These are phyloP conservation scores for Isabelozyma pseudorhagii DNA, from an alignment of 805 yeast genomes.

Conservation along the genomic window DNA sequence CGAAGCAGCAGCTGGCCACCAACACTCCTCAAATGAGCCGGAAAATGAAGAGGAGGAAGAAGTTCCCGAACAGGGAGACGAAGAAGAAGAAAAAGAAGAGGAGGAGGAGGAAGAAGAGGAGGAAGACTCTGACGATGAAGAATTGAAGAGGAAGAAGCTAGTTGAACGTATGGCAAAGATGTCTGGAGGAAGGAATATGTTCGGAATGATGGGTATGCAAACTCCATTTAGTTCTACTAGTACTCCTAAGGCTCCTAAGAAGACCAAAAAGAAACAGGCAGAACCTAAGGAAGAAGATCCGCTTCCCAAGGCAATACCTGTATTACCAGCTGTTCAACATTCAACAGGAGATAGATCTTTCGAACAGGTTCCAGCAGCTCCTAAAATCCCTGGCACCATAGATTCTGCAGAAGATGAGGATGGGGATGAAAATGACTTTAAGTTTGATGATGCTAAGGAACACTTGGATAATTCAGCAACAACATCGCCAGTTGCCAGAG, in stretches of 20 bases:
- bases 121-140: conserved; percentile 72
- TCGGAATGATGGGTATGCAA: conserved; percentile 65
- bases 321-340: conserved; percentile 51
- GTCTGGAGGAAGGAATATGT: conserved; percentile 81
- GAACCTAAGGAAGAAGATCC: conserved; percentile 3
- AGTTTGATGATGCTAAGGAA: conserved; percentile 3
- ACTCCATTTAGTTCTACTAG: conserved; percentile 31
- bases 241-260: conserved; percentile 4
- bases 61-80: not conserved
- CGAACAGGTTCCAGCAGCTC: not conserved
- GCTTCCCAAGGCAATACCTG: conserved; percentile 43
- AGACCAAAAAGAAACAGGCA: conserved; percentile 7
- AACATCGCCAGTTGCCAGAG: not conserved
- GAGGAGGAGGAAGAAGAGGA: conserved; percentile 23
- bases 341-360: conserved; percentile 10
- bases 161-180: conserved; percentile 96
- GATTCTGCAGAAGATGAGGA: conserved; percentile 21
- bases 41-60: not conserved
- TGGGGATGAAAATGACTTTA: conserved; percentile 2
- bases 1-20: not conserved
- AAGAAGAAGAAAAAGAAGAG: conserved; percentile 1
- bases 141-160: conserved; percentile 67
- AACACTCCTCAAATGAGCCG: not conserved
- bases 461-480: not conserved
- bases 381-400: conserved; percentile 10